A percentile compares a stretch with the other conserved stretches of the same genome.
Conservation (phyloP, 345 rosid genomes). For the Rhodamnia rubescens region DNA sequence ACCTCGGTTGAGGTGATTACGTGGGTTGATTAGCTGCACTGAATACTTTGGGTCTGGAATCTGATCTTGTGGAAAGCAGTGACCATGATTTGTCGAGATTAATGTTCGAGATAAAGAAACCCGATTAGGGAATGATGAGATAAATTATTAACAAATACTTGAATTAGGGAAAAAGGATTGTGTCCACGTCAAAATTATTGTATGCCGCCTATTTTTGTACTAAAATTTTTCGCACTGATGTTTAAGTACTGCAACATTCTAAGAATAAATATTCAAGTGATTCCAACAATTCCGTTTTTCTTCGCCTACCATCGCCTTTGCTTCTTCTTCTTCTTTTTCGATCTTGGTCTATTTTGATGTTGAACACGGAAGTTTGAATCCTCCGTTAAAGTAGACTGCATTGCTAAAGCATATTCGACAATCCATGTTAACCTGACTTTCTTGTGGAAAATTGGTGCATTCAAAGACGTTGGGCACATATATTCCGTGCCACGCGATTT, state of each 20-base stretch:
- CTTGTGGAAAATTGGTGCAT: neutral
- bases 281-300: neutral
- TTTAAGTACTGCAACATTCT: neutral
- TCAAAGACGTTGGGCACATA: neutral
- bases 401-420: neutral
- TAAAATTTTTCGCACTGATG: accelerated
- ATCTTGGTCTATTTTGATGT: neutral
- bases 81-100: neutral
- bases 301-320: neutral
- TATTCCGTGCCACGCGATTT: neutral
- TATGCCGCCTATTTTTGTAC: no score
- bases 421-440: neutral
- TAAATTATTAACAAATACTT: neutral
- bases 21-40: neutral
- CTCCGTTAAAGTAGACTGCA: neutral
- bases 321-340: no score
- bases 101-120: neutral
- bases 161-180: neutral
- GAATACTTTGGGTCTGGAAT: neutral
- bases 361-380: neutral
- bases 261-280: neutral
- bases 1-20: neutral
- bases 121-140: neutral
- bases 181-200: neutral
- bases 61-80: neutral